phyloP scores from a whole-genome alignment of 352 stramenopile genomes.

The Phytopythium delawarense region DNA sequence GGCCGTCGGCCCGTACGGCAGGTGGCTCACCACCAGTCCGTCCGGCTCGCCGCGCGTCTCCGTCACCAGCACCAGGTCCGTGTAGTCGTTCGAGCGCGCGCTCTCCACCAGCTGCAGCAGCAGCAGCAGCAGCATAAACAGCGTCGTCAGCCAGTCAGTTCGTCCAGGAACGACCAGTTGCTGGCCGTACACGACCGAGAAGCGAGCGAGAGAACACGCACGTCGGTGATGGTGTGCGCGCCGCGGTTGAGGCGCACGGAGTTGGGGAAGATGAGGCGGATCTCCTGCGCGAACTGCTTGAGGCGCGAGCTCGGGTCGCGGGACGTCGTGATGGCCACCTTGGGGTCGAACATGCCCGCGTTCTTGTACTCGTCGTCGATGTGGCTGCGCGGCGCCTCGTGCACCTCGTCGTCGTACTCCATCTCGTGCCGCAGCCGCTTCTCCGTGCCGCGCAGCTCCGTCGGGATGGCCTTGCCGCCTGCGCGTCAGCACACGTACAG shows the following conservation, averaged over 20 bases:
- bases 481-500: neutral
- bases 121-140: slow-evolving; percentile 65
- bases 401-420: slow-evolving; percentile 88
- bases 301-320: slow-evolving; percentile 95
- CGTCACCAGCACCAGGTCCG: slow-evolving; percentile 97
- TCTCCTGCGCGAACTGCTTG: slow-evolving; percentile 99
- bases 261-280: slow-evolving; percentile 98
- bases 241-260: slow-evolving; percentile 97
- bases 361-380: slow-evolving; percentile 99
- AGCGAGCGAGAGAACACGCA: slow-evolving; percentile 20
- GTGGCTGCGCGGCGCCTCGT: slow-evolving; percentile 86
- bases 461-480: slow-evolving; percentile 95
- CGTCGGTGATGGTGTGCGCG: slow-evolving; percentile 89
- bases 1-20: slow-evolving; percentile 97
- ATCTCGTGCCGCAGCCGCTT: slow-evolving; percentile 90
- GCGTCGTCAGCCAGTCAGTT: neutral
- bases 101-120: slow-evolving; percentile 94
- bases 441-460: slow-evolving; percentile 95
- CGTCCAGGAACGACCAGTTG: neutral
- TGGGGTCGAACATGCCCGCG: slow-evolving; percentile 95
- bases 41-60: slow-evolving; percentile 99
- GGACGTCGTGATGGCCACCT: slow-evolving; percentile 98
- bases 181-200: no score
- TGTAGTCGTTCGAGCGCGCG: slow-evolving; percentile 96
- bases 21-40: slow-evolving; percentile 97